These are phyloP conservation scores for Platanthera zijinensis DNA, from an alignment of 106 monocot species.

Conservation along the genomic window DNA sequence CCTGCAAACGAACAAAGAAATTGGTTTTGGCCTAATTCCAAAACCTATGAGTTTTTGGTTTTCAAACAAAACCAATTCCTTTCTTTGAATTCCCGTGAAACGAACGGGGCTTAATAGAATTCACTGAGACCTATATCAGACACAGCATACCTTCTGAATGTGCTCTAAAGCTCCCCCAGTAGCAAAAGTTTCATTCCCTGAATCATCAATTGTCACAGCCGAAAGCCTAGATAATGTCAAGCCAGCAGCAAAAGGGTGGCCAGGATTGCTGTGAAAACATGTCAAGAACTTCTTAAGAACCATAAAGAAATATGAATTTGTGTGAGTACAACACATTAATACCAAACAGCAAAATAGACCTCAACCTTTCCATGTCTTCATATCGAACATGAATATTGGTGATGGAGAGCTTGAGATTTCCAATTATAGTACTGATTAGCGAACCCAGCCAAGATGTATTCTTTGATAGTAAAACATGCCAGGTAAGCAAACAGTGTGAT, in stretches of 20 bases:
- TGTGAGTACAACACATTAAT: not conserved
- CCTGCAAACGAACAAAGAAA: too few species aligned
- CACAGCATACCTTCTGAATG: conserved; percentile 68
- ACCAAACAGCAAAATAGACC: not conserved
- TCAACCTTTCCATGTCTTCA: conserved; percentile 90
- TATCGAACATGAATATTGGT: conserved; percentile 97
- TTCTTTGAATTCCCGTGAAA: too few species aligned
- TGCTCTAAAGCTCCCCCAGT: conserved; percentile 89
- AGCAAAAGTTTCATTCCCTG: conserved; percentile 89
- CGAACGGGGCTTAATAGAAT: not conserved
- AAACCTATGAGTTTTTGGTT: too few species aligned
- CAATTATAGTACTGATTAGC: conserved; percentile 86
- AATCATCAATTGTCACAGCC: conserved; percentile 90
- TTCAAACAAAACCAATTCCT: too few species aligned
- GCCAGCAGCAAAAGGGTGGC: conserved; percentile 93
- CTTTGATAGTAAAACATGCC: conserved; percentile 34
- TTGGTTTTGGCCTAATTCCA: too few species aligned
- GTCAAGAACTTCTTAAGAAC: conserved; percentile 9
- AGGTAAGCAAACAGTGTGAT: conserved; percentile 9
- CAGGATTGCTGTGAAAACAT: conserved; percentile 82
- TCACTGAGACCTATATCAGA: not conserved
- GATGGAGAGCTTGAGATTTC: conserved; percentile 92
- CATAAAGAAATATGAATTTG: not conserved
- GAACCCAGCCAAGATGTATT: conserved; percentile 96
- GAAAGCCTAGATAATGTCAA: conserved; percentile 66